Conservation (phyloP, 164 flowering plant genomes). For the Piper betle region DNA sequence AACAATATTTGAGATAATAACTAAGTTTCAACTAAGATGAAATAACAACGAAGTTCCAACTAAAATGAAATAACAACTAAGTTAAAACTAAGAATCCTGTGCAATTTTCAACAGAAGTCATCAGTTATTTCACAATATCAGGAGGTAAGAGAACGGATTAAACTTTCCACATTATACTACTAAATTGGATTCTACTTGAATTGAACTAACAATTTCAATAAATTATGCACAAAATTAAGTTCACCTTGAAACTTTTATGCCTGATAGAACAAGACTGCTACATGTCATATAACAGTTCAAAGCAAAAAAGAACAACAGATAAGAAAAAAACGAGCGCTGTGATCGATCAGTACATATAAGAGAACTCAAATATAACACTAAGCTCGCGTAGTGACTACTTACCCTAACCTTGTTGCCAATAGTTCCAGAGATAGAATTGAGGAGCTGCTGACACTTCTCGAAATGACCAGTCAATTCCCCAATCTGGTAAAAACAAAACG, state of each 20-base stretch:
- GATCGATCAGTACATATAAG: neutral
- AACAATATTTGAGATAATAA: no score
- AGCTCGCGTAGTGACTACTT: conserved; percentile 4
- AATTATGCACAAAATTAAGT: neutral
- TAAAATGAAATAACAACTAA: no score
- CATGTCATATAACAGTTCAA: neutral
- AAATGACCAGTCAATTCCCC: conserved; percentile 63
- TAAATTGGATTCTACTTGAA: no score
- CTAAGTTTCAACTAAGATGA: no score
- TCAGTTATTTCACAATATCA: no score
- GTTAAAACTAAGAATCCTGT: no score
- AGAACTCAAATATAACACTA: no score
- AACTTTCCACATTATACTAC: no score
- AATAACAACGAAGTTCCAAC: no score
- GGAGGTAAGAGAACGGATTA: no score
- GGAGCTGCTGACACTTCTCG: conserved; percentile 85
- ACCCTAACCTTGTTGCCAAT: conserved; percentile 65
- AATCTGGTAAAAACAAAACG: conserved; percentile 27
- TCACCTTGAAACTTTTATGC: neutral
- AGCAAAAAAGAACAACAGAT: conserved; percentile 8
- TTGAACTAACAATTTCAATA: neutral
- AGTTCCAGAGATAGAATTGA: conserved; percentile 63
- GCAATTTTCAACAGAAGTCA: no score
- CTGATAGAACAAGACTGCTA: neutral
- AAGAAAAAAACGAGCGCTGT: neutral